These are phyloP conservation scores for Aspergillus saccharolyticus DNA, from an alignment of 495 filamentous ascomycete genomes.

Conservation along the genomic window DNA sequence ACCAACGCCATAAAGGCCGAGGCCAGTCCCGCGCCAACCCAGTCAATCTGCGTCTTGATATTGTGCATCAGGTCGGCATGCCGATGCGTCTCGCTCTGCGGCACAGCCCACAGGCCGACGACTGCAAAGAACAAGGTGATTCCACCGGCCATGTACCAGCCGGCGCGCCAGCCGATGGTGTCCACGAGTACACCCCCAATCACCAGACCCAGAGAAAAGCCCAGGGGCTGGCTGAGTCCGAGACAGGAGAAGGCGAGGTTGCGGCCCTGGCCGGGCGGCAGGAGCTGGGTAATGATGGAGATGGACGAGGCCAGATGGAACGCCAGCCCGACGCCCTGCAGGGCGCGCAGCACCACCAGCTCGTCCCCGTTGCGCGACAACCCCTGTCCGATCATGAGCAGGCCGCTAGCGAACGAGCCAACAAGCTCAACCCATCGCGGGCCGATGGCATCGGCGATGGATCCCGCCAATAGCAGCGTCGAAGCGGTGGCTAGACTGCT, in stretches of 20 bases:
- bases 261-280: constrained; percentile 36
- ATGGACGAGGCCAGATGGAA: constrained; percentile 46
- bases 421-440: constrained; percentile 35
- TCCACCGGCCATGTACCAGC: constrained; percentile 42
- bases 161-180: constrained; percentile 43
- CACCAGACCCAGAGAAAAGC: constrained; percentile 49
- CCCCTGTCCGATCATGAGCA: constrained; percentile 42
- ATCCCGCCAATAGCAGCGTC: constrained; percentile 43
- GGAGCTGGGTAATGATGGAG: constrained; percentile 35
- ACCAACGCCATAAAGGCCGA: constrained; percentile 39
- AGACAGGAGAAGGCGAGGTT: constrained; percentile 48
- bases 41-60: constrained; percentile 40
- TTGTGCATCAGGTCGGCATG: constrained; percentile 11
- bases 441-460: constrained; percentile 48
- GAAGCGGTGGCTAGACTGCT: constrained; percentile 38
- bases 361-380: constrained; percentile 37
- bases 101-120: constrained; percentile 7
- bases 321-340: constrained; percentile 43
- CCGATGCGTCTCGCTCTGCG: background rate
- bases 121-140: constrained; percentile 31
- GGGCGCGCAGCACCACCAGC: constrained; percentile 43
- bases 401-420: constrained; percentile 35
- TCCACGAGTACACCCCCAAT: constrained; percentile 47
- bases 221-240: constrained; percentile 43
- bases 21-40: constrained; percentile 38